phyloP scores from a whole-genome alignment of 73 alveolate species.

The Paramecium sexaurelia region DNA sequence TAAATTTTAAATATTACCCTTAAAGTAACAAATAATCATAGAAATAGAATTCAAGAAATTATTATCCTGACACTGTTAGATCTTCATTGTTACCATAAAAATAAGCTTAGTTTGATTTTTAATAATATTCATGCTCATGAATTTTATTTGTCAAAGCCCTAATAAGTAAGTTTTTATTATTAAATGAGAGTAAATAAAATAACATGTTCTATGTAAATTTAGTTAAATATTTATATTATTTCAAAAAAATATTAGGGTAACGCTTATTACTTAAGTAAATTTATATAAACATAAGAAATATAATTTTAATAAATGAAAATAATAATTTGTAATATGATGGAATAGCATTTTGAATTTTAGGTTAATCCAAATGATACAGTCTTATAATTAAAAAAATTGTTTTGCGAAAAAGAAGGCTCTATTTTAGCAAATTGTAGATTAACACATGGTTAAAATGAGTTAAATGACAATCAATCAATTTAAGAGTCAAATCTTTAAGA shows the following conservation, averaged over 20 bases:
- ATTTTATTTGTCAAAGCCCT: slow-evolving; percentile 10
- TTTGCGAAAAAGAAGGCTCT: background rate
- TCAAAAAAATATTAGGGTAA: background rate
- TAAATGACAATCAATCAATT: background rate
- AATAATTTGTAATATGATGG: background rate
- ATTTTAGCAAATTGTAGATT: background rate
- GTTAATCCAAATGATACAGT: background rate
- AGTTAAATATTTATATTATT: background rate
- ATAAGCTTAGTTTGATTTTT: background rate
- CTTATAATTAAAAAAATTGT: background rate
- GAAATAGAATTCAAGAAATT: background rate
- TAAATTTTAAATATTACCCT: background rate
- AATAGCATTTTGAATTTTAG: background rate
- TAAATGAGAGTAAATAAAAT: background rate
- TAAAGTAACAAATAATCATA: background rate
- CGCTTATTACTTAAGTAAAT: background rate
- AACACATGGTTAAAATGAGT: background rate
- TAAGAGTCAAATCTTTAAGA: background rate
- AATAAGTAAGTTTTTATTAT: background rate
- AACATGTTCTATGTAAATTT: background rate
- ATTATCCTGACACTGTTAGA: background rate
- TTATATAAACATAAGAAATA: background rate
- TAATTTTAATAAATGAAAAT: background rate
- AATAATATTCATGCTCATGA: background rate
- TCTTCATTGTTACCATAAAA: background rate